These are phyloP conservation scores for Nakazawaea sp. DNA, from an alignment of 805 yeast species.

Conservation along the genomic window DNA sequence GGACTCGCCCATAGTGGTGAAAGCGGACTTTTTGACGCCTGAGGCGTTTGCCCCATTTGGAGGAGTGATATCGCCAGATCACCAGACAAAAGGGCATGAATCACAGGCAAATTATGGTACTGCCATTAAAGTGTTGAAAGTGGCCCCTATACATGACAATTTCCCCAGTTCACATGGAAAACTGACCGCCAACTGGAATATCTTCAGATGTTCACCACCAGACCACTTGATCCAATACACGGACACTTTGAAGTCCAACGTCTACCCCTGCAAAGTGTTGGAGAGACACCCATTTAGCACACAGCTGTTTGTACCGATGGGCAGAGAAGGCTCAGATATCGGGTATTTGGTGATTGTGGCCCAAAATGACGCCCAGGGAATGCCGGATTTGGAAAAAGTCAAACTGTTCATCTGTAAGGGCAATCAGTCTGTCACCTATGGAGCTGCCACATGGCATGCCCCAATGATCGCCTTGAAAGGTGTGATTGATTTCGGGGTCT, in stretches of 20 bases:
- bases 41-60: conserved; percentile 65
- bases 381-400: conserved; percentile 58
- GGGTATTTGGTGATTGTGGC: conserved; percentile 85
- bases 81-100: conserved; percentile 40
- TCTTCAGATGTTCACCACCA: conserved; percentile 79
- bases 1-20: conserved; percentile 18
- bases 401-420: conserved; percentile 74
- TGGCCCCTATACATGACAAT: conserved; percentile 57
- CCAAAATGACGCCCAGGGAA: conserved; percentile 29
- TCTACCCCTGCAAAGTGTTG: conserved; percentile 57
- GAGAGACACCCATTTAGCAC: conserved; percentile 89
- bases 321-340: conserved; percentile 36
- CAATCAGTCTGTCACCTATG: conserved; percentile 86
- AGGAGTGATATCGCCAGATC: conserved; percentile 68
- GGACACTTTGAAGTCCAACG: conserved; percentile 7
- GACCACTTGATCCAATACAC: conserved; percentile 38
- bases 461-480: conserved; percentile 86
- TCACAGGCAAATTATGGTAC: conserved; percentile 89
- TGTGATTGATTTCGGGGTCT: conserved; percentile 76
- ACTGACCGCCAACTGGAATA: conserved; percentile 67
- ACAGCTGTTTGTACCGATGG: conserved; percentile 92
- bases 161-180: conserved; percentile 28
- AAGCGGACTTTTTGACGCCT: conserved; percentile 61
- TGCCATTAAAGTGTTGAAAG: conserved; percentile 69
- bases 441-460: conserved; percentile 87